Evolutionary conservation across 148 eudicot species (phyloP).

Genomic region (Dianthus caryophyllus): DNA sequence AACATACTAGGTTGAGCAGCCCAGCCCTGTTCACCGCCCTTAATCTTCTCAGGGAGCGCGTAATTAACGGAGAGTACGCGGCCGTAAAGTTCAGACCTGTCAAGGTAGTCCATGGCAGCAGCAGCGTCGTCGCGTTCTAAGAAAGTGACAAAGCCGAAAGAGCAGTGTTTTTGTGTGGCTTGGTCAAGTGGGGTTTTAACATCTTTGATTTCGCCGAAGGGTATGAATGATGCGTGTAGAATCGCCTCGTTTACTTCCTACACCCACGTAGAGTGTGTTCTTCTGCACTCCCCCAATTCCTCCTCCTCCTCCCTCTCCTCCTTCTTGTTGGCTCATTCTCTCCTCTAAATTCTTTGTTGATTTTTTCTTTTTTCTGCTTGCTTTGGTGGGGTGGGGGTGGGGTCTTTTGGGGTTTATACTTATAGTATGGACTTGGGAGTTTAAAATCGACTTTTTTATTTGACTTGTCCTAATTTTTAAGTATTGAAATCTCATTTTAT

Average conservation of each 20-base stretch:
- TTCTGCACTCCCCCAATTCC: slow-evolving; percentile 59
- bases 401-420: too few relatives aligned
- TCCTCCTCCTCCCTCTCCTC: slow-evolving; percentile 34
- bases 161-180: slow-evolving; percentile 91
- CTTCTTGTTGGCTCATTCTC: slow-evolving; percentile 42
- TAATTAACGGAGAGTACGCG: slow-evolving; percentile 88
- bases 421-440: too few relatives aligned
- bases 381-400: neutral
- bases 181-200: slow-evolving; percentile 91
- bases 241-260: slow-evolving; percentile 90
- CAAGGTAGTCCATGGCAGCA: slow-evolving; percentile 96
- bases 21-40: slow-evolving; percentile 99
- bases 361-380: too few relatives aligned
- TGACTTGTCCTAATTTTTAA: too few relatives aligned
- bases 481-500: too few relatives aligned
- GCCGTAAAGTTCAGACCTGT: slow-evolving; percentile 95
- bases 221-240: slow-evolving; percentile 85
- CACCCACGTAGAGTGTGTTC: slow-evolving; percentile 96
- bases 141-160: slow-evolving; percentile 92
- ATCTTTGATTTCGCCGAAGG: slow-evolving; percentile 94
- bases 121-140: slow-evolving; percentile 88
- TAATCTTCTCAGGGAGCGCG: slow-evolving; percentile 85
- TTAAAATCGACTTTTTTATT: too few relatives aligned
- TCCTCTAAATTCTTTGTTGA: neutral
- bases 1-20: slow-evolving; percentile 93